Conservation (phyloP, 2,329 filamentous ascomycete genomes). For the Neofusicoccum umdonicola region DNA sequence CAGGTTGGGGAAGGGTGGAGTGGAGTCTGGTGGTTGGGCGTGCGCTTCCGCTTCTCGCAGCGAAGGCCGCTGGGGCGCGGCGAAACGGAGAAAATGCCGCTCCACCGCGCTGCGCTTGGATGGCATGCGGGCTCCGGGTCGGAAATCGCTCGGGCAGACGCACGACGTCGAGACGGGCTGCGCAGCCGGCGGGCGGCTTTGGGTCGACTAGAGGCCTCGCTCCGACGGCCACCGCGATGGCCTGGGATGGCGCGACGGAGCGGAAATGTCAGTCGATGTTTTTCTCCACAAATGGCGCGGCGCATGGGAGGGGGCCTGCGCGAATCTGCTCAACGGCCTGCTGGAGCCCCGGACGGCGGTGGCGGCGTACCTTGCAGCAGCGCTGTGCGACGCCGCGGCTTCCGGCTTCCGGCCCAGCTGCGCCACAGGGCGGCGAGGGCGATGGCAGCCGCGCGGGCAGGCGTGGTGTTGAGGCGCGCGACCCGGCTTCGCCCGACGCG, state of each 20-base stretch:
- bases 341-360: neutral
- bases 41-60: neutral
- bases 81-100: conserved; percentile 14
- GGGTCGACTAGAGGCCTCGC: conserved; percentile 6
- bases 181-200: neutral
- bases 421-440: neutral
- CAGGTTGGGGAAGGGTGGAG: conserved; percentile 3
- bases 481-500: conserved; percentile 6
- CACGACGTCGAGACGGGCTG: neutral
- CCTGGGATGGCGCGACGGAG: conserved; percentile 13
- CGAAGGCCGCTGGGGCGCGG: conserved; percentile 7
- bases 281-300: conserved; percentile 14
- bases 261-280: conserved; percentile 14
- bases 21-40: conserved; percentile 1
- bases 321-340: conserved; percentile 1
- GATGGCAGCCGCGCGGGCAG: neutral
- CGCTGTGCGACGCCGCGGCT: neutral
- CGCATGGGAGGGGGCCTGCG: conserved; percentile 3
- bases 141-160: conserved; percentile 9
- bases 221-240: neutral
- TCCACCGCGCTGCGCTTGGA: neutral
- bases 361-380: conserved; percentile 6
- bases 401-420: conserved; percentile 6
- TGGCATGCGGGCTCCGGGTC: neutral
- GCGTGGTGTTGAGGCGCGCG: conserved; percentile 15